phyloP scores from a whole-genome alignment of 768 basidiomycete genomes.

The Tricholoma matsutake region DNA sequence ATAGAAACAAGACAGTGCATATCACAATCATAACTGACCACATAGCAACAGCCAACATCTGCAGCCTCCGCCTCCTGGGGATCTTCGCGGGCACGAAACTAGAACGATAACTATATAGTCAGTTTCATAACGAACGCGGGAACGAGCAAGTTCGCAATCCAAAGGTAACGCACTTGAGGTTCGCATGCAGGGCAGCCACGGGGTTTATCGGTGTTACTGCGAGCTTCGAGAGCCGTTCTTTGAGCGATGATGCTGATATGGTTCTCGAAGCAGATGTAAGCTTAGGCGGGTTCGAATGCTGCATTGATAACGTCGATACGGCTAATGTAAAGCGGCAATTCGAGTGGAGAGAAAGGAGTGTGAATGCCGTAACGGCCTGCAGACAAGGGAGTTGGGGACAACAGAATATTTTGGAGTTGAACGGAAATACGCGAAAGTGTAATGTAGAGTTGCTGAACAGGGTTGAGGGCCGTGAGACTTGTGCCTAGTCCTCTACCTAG shows the following conservation, averaged over 20 bases:
- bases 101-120: neutral
- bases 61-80: constrained; percentile 80
- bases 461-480: neutral
- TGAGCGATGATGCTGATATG: constrained; percentile 60
- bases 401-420: neutral
- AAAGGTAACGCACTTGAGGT: constrained; percentile 58
- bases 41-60: constrained; percentile 84
- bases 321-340: neutral
- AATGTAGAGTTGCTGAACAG: neutral
- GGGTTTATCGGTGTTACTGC: constrained; percentile 58
- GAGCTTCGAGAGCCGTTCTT: constrained; percentile 58
- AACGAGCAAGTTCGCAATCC: neutral
- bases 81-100: constrained; percentile 87
- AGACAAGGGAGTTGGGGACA: neutral
- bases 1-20: constrained; percentile 61
- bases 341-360: neutral
- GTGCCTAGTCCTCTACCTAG: neutral
- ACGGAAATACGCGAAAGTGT: neutral
- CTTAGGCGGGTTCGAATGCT: constrained; percentile 15
- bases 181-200: constrained; percentile 65
- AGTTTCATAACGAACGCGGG: neutral
- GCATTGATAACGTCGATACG: constrained; percentile 8
- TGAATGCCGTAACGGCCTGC: neutral
- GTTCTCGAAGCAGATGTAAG: constrained; percentile 42
- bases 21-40: constrained; percentile 85